These are phyloP conservation scores for Helicocarpus griseus DNA, from an alignment of 2,329 filamentous ascomycete genomes.

Conservation along the genomic window DNA sequence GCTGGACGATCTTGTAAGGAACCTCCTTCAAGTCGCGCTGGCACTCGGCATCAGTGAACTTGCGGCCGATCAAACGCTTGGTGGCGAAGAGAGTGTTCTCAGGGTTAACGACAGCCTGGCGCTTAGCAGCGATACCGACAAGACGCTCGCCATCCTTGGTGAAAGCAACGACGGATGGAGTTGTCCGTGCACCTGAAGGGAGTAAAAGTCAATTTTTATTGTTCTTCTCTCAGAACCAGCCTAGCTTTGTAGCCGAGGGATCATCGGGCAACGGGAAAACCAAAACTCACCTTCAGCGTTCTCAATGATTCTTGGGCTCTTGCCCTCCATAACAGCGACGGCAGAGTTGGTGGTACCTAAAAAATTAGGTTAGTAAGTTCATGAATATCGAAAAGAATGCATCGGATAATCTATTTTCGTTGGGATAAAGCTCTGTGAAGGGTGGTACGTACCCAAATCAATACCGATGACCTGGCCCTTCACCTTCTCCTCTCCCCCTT, in stretches of 20 bases:
- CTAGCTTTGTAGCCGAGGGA: neutral
- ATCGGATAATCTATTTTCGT: neutral
- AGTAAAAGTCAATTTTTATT: conserved; percentile 5
- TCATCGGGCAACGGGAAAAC: neutral
- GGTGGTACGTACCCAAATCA: conserved; percentile 63
- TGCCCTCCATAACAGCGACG: conserved; percentile 96
- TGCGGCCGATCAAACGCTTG: conserved; percentile 96
- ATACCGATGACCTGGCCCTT: conserved; percentile 96
- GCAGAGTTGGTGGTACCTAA: conserved; percentile 89
- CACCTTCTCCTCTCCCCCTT: conserved; percentile 65
- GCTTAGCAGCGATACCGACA: conserved; percentile 95
- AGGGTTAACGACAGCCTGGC: conserved; percentile 95
- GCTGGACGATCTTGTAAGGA: conserved; percentile 96
- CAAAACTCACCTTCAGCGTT: conserved; percentile 71
- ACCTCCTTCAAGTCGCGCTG: conserved; percentile 97
- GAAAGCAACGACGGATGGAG: conserved; percentile 90
- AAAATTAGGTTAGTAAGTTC: conserved; percentile 3
- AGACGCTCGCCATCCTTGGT: conserved; percentile 91
- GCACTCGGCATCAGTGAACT: conserved; percentile 87
- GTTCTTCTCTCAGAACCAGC: conserved; percentile 10
- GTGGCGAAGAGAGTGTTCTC: conserved; percentile 98
- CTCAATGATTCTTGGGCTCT: conserved; percentile 90
- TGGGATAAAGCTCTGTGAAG: neutral
- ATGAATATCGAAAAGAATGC: neutral
- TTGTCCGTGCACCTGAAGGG: conserved; percentile 69